Percentiles rank a stretch among this genome's conserved stretches.
phyloP scores from a whole-genome alignment of 202 grass and related monocot genomes.

The Saccharum hybrid region DNA sequence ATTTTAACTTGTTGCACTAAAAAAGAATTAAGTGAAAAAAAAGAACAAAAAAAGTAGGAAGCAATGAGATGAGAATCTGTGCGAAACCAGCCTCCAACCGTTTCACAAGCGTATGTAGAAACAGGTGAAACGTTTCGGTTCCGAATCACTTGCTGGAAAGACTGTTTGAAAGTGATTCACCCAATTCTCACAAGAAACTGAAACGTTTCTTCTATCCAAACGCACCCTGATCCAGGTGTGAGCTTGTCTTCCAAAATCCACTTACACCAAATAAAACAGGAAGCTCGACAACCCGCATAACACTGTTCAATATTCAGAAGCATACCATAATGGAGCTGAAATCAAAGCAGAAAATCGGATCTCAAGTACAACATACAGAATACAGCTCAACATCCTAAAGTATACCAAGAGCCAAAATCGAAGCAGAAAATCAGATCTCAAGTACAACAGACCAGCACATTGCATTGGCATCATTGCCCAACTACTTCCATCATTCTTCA shows the following conservation, averaged over 20 bases:
- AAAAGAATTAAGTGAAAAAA: too few relatives aligned
- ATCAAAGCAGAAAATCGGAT: background rate
- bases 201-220: background rate
- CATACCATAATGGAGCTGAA: background rate
- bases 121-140: background rate
- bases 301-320: background rate
- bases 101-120: background rate
- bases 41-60: too few relatives aligned
- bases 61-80: too few relatives aligned
- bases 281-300: background rate
- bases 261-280: constrained; percentile 11
- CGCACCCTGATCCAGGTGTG: background rate
- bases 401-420: background rate
- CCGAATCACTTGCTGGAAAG: background rate
- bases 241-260: background rate
- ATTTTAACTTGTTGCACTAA: too few relatives aligned
- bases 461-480: constrained; percentile 1
- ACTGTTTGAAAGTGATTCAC: background rate
- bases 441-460: constrained; percentile 8
- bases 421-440: constrained; percentile 23
- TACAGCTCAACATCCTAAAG: background rate
- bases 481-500: background rate
- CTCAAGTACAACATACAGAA: background rate
- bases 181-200: background rate
- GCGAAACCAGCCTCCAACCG: background rate